Evolutionary conservation across 2,329 filamentous ascomycete genomes (phyloP).

Genomic region (Fusarium cicatricum): DNA sequence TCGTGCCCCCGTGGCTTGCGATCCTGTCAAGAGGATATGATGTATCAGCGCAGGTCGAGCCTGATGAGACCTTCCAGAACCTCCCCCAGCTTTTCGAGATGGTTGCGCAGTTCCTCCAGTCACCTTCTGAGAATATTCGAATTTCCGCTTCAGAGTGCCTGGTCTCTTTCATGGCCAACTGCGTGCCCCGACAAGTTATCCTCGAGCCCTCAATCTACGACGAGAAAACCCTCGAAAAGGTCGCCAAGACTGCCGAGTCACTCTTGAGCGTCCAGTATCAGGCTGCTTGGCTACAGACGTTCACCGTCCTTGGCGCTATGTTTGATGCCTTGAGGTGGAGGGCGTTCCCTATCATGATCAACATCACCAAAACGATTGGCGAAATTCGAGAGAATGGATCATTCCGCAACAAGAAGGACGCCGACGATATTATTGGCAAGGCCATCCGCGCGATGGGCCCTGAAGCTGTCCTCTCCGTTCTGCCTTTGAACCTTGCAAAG

Average conservation of each 20-base stretch:
- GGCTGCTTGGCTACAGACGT: slow-evolving; percentile 93
- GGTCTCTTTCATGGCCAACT: slow-evolving; percentile 91
- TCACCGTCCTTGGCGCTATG: slow-evolving; percentile 85
- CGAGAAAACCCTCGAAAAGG: slow-evolving; percentile 85
- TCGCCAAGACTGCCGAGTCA: slow-evolving; percentile 76
- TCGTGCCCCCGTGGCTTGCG: slow-evolving; percentile 95
- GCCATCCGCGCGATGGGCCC: slow-evolving; percentile 92
- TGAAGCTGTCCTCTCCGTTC: slow-evolving; percentile 78
- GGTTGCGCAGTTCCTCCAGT: slow-evolving; percentile 83
- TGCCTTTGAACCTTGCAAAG: slow-evolving; percentile 86
- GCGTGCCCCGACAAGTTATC: slow-evolving; percentile 83
- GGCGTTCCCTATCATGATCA: slow-evolving; percentile 78
- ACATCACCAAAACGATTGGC: slow-evolving; percentile 80
- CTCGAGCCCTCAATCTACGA: slow-evolving; percentile 91
- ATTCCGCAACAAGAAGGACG: slow-evolving; percentile 93
- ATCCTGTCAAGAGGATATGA: slow-evolving; percentile 95
- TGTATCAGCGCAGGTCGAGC: slow-evolving; percentile 86
- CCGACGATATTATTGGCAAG: slow-evolving; percentile 87
- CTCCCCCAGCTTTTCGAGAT: slow-evolving; percentile 84
- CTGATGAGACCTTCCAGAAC: slow-evolving; percentile 91
- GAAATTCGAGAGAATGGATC: slow-evolving; percentile 88
- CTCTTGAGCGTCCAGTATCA: slow-evolving; percentile 92
- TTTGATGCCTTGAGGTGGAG: slow-evolving; percentile 89
- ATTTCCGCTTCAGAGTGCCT: slow-evolving; percentile 94
- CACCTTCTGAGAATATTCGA: slow-evolving; percentile 90